These are phyloP conservation scores for Cucurbita pepo DNA, from an alignment of 306 rosid genomes.

Conservation along the genomic window DNA sequence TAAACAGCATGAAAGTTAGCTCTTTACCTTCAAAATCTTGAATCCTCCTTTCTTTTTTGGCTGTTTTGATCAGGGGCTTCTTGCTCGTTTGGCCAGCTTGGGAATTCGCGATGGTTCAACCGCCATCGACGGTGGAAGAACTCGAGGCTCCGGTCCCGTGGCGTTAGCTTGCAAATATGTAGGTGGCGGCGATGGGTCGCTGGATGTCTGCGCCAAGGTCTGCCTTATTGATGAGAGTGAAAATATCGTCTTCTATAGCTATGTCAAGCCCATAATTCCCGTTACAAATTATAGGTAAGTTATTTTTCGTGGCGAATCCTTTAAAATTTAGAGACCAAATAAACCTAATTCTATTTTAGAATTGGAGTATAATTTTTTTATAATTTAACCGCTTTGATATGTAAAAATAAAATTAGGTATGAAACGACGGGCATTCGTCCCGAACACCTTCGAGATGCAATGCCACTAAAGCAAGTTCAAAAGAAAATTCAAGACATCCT, in stretches of 20 bases:
- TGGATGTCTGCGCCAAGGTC: slow-evolving; percentile 73
- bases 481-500: slow-evolving; percentile 78
- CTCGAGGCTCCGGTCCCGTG: slow-evolving; percentile 47
- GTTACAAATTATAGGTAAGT: slow-evolving; percentile 63
- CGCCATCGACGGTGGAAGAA: slow-evolving; percentile 18
- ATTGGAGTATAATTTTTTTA: neutral
- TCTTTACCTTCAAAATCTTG: neutral
- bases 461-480: slow-evolving; percentile 53
- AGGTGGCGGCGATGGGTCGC: slow-evolving; percentile 80
- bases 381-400: neutral
- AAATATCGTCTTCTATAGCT: slow-evolving; percentile 63
- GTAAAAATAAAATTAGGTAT: slow-evolving; percentile 24
- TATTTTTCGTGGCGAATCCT: neutral
- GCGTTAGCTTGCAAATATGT: slow-evolving; percentile 94
- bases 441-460: slow-evolving; percentile 76
- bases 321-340: neutral
- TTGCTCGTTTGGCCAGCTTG: slow-evolving; percentile 50
- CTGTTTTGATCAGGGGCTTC: slow-evolving; percentile 28
- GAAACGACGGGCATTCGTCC: slow-evolving; percentile 81
- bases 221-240: slow-evolving; percentile 72
- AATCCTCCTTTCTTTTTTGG: neutral
- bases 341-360: neutral
- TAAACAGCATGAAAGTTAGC: neutral
- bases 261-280: slow-evolving; percentile 62
- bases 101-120: slow-evolving; percentile 57